phyloP scores from a whole-genome alignment of 768 basidiomycete genomes.

The Harrya chromipes region DNA sequence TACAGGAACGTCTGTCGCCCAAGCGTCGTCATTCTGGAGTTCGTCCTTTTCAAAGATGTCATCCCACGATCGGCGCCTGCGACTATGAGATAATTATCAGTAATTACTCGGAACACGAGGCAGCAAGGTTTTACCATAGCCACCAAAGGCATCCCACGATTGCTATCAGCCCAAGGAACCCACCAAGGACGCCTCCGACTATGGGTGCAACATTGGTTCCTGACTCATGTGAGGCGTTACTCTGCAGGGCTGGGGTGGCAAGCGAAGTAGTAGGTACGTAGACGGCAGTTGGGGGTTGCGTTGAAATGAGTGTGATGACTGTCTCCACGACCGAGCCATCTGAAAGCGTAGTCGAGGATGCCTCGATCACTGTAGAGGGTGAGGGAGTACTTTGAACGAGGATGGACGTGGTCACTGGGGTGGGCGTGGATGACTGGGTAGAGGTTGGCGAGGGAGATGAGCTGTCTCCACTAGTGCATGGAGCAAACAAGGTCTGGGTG shows the following conservation, averaged over 20 bases:
- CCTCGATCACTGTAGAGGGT: constrained; percentile 31
- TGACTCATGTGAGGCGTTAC: constrained; percentile 12
- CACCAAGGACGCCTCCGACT: constrained; percentile 53
- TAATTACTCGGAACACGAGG: constrained; percentile 4
- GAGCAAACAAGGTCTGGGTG: constrained; percentile 41
- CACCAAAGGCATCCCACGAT: constrained; percentile 48
- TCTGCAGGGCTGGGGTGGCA: constrained; percentile 16
- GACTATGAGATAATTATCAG: constrained; percentile 31
- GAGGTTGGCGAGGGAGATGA: constrained; percentile 10
- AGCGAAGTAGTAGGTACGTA: constrained; percentile 19
- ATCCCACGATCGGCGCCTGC: constrained; percentile 46
- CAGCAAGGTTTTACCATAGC: constrained; percentile 40
- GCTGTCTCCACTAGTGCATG: constrained; percentile 30
- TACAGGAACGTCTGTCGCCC: constrained; percentile 15
- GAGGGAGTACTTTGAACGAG: constrained; percentile 30
- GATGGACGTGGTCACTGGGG: constrained; percentile 21
- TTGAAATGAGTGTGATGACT: constrained; percentile 37
- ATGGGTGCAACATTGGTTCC: constrained; percentile 42
- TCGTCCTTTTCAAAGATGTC: constrained; percentile 49
- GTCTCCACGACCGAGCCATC: constrained; percentile 41
- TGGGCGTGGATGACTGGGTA: constrained; percentile 4
- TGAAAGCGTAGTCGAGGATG: constrained; percentile 36
- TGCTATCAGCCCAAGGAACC: constrained; percentile 48
- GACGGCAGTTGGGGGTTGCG: constrained; percentile 31
- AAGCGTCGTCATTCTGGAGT: constrained; percentile 21